Evolutionary conservation across 2,329 filamentous ascomycete species (phyloP).

Genomic region (Trichoderma koningii): DNA sequence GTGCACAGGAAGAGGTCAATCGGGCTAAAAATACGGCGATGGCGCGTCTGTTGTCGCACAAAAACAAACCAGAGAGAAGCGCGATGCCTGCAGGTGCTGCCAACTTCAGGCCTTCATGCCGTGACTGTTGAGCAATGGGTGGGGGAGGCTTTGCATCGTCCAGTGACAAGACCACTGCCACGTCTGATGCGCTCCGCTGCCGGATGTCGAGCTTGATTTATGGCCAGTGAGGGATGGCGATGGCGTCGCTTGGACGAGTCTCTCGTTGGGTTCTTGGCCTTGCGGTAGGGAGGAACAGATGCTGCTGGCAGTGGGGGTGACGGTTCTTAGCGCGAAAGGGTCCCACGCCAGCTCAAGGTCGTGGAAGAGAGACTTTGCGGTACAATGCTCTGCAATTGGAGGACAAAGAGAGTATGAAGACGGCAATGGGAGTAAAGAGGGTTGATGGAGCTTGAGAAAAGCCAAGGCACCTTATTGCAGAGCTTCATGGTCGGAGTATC

Average conservation of each 20-base stretch:
- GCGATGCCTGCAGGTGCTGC: not conserved
- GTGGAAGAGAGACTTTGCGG: too few species aligned
- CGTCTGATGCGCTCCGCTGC: not conserved
- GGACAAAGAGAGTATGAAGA: too few species aligned
- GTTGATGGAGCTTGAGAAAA: too few species aligned
- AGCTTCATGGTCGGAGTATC: too few species aligned
- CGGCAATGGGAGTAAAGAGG: too few species aligned
- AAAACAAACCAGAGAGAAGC: slow-evolving; percentile 13
- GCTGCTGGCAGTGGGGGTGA: not conserved
- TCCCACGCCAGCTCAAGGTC: too few species aligned
- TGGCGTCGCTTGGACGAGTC: slow-evolving; percentile 3
- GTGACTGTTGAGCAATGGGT: not conserved
- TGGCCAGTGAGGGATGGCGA: not conserved
- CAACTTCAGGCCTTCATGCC: not conserved
- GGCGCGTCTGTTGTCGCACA: slow-evolving; percentile 6
- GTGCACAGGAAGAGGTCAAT: not conserved
- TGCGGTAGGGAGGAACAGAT: too few species aligned
- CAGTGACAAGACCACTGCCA: not conserved
- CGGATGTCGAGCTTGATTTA: not conserved
- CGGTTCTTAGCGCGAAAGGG: too few species aligned
- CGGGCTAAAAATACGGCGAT: slow-evolving; percentile 4
- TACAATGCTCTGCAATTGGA: too few species aligned
- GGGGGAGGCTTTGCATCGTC: not conserved
- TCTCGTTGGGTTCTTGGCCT: not conserved
- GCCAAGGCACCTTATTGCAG: too few species aligned